These are phyloP conservation scores for Diatrype stigma DNA, from an alignment of 2,329 filamentous ascomycete genomes.

Conservation along the genomic window DNA sequence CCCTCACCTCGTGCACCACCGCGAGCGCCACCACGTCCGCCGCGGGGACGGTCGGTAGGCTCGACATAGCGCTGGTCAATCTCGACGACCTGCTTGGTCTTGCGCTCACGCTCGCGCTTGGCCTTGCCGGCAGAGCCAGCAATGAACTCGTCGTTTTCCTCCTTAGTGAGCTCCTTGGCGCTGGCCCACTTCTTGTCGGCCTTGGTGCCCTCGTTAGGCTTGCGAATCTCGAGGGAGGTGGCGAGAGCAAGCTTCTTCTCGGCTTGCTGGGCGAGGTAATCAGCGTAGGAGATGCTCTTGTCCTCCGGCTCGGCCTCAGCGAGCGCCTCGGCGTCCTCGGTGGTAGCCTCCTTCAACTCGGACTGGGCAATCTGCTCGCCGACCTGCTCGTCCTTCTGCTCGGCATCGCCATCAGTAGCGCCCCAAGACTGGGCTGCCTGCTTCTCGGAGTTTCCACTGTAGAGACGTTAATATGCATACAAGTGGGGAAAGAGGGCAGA, in stretches of 20 bases:
- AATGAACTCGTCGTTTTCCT: slow-evolving; percentile 73
- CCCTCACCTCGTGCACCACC: slow-evolving; percentile 44
- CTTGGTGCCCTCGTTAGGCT: slow-evolving; percentile 89
- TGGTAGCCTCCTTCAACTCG: slow-evolving; percentile 69
- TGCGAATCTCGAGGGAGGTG: slow-evolving; percentile 65
- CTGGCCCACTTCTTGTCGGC: slow-evolving; percentile 87
- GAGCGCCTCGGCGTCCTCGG: slow-evolving; percentile 40
- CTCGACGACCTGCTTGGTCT: slow-evolving; percentile 85
- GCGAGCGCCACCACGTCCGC: slow-evolving; percentile 48
- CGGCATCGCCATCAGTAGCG: slow-evolving; percentile 72
- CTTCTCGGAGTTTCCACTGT: slow-evolving; percentile 71
- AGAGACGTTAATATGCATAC: slow-evolving; percentile 20
- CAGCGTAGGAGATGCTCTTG: slow-evolving; percentile 84
- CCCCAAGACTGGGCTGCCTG: slow-evolving; percentile 89
- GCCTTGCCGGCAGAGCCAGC: slow-evolving; percentile 70
- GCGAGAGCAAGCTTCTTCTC: slow-evolving; percentile 74
- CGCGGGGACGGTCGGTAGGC: slow-evolving; percentile 55
- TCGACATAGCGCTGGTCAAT: slow-evolving; percentile 83
- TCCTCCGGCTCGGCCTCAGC: slow-evolving; percentile 66
- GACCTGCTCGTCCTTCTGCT: slow-evolving; percentile 87
- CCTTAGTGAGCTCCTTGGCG: slow-evolving; percentile 68
- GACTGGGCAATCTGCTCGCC: slow-evolving; percentile 83
- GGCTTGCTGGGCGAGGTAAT: slow-evolving; percentile 72
- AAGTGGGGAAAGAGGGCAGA: slow-evolving; percentile 3
- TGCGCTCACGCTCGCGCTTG: slow-evolving; percentile 81